Conservation (phyloP, 2,329 filamentous ascomycete species). For the Stylonectria norvegica region DNA sequence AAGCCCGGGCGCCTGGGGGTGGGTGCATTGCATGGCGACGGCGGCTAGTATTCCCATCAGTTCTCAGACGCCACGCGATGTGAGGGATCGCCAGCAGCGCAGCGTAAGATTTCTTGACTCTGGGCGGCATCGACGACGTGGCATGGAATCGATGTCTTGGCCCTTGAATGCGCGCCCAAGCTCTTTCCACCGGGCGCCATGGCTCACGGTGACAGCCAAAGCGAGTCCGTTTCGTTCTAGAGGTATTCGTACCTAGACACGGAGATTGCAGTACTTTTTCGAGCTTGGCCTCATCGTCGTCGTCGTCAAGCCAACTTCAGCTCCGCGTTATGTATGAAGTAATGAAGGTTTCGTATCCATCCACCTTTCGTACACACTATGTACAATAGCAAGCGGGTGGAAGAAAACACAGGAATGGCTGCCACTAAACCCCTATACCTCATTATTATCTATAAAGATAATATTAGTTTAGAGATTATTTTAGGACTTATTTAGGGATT, state of each 20-base stretch:
- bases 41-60: background rate
- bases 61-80: constrained; percentile 1
- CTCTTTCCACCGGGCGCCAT: background rate
- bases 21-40: background rate
- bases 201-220: background rate
- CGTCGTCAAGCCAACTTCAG: background rate
- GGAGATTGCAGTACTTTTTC: background rate
- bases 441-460: too few species aligned
- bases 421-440: too few species aligned
- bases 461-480: too few species aligned
- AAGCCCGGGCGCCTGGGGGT: background rate
- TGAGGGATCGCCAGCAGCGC: background rate
- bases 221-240: background rate
- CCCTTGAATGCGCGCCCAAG: too few species aligned
- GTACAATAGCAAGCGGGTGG: background rate
- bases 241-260: too few species aligned
- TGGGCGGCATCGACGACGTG: background rate
- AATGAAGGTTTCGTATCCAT: background rate
- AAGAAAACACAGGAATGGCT: background rate
- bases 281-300: background rate
- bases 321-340: too few species aligned
- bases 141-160: background rate
- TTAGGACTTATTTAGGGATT: too few species aligned
- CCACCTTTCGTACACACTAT: background rate
- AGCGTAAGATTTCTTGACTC: background rate